Percentiles rank a stretch among this genome's conserved stretches.
Evolutionary conservation across 2,329 filamentous ascomycete genomes (phyloP).

Genomic region (Seiridium unicorne): DNA sequence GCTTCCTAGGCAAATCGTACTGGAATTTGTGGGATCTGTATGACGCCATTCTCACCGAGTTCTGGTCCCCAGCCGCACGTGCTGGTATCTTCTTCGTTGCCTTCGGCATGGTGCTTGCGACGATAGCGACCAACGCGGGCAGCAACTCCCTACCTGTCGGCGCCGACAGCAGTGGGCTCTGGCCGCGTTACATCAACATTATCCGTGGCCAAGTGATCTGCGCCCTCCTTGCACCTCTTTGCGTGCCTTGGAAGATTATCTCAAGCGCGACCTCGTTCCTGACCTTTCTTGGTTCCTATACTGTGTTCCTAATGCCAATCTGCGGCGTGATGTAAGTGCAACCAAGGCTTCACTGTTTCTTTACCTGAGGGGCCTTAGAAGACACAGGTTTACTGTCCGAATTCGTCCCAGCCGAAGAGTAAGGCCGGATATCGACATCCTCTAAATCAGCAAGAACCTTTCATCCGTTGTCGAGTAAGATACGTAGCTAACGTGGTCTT

Average conservation of each 20-base stretch:
- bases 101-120: slow-evolving; percentile 27
- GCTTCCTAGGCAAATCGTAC: slow-evolving; percentile 25
- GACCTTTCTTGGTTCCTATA: slow-evolving; percentile 38
- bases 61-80: slow-evolving; percentile 34
- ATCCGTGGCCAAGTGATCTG: slow-evolving; percentile 38
- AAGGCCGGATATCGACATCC: too few species aligned
- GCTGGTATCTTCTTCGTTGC: slow-evolving; percentile 31
- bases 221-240: slow-evolving; percentile 29
- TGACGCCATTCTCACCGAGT: slow-evolving; percentile 33
- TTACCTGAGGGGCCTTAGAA: too few species aligned
- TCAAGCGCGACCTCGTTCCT: slow-evolving; percentile 36
- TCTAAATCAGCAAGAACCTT: too few species aligned
- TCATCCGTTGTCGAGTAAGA: too few species aligned
- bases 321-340: slow-evolving; percentile 14
- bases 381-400: too few species aligned
- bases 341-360: too few species aligned
- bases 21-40: slow-evolving; percentile 40
- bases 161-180: slow-evolving; percentile 36
- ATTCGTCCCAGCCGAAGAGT: too few species aligned
- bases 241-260: slow-evolving; percentile 42
- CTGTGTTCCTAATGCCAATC: slow-evolving; percentile 39
- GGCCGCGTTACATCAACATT: slow-evolving; percentile 41
- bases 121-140: slow-evolving; percentile 39
- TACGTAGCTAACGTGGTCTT: too few species aligned
- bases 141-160: slow-evolving; percentile 39